Base-by-base conservation (phyloP, 352 stramenopile genomes). In the Pythium brachiatum region DNA sequence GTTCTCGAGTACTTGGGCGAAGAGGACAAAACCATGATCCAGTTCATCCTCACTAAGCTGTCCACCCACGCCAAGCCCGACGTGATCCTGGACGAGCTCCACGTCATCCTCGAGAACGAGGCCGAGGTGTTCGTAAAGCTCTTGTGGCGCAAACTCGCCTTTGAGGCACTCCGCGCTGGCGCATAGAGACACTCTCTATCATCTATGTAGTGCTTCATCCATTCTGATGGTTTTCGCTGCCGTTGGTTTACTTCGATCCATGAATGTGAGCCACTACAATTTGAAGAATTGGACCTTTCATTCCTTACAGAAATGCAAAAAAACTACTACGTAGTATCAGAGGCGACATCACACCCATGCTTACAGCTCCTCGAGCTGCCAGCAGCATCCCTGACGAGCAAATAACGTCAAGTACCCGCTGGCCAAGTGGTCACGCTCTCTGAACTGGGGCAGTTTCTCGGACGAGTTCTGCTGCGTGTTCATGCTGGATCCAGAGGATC, bases 401-500 rank as follows among this genome's bases (percentile, higher is more conserved):
- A n/a, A n/a, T n/a, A n/a, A 86, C 54, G 25, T 64, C 21, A 66
- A 87, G 12, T 95, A 86, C 65, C 76, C 88, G 1, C 67, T 86
- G 15, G 79, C 87, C 16, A 93, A 90, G 60, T 94, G 96, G 64
- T 74, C 78, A 34, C 76, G 85, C 15, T 93, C 84, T 16, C 83
- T 82, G 13, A 89, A 91, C 65, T 94, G 85, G 85, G 80, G 80
- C 46, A 75, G 74, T 53, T 92, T 92, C 66, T 79, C 83, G 8
- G 83, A 92, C 8, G 81, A 89, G 53, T 95, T 88, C 38, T 90
- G 83, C 60, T 92, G 83, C 53, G 83, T 92, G 38, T 92, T 90
- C 67, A 83, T 92, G 83, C 72, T 96, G 27, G 82, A 94, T 43
- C 62, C 87, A 0, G 72, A 83, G 12, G 90, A 97, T 59, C 81